Evolutionary conservation across 345 rosid species (phyloP).

Genomic region (Arabidopsis suecica): DNA sequence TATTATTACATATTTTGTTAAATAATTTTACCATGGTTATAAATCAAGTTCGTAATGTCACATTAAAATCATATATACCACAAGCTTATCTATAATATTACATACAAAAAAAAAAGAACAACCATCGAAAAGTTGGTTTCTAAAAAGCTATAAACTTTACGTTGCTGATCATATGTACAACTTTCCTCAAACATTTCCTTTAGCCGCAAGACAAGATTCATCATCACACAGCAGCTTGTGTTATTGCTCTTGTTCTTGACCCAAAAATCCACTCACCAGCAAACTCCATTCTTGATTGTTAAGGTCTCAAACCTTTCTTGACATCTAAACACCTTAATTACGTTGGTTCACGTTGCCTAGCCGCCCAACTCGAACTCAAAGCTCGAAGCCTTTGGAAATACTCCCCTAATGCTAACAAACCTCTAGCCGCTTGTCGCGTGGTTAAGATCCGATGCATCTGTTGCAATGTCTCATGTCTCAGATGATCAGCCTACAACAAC

Average conservation of each 20-base stretch:
- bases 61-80: constrained; percentile 14
- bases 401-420: constrained; percentile 83
- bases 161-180: constrained; percentile 37
- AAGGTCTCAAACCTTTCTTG: constrained; percentile 14
- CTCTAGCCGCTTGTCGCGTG: constrained; percentile 79
- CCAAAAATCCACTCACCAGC: constrained; percentile 16
- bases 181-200: constrained; percentile 24
- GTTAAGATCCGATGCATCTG: constrained; percentile 82
- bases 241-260: constrained; percentile 26
- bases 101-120: constrained; percentile 1
- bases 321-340: constrained; percentile 13
- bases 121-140: constrained; percentile 23
- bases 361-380: constrained; percentile 71
- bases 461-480: constrained; percentile 79
- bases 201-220: constrained; percentile 10
- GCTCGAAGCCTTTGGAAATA: constrained; percentile 78
- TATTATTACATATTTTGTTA: no score
- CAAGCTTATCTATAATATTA: constrained; percentile 26
- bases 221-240: constrained; percentile 13
- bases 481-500: constrained; percentile 80
- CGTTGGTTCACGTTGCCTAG: constrained; percentile 60
- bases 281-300: constrained; percentile 14
- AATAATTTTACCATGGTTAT: no score
- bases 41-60: neutral
- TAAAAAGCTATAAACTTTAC: constrained; percentile 22